Base-by-base conservation (phyloP, 139 green algal genomes). In the Tetratostichococcus sp. region DNA sequence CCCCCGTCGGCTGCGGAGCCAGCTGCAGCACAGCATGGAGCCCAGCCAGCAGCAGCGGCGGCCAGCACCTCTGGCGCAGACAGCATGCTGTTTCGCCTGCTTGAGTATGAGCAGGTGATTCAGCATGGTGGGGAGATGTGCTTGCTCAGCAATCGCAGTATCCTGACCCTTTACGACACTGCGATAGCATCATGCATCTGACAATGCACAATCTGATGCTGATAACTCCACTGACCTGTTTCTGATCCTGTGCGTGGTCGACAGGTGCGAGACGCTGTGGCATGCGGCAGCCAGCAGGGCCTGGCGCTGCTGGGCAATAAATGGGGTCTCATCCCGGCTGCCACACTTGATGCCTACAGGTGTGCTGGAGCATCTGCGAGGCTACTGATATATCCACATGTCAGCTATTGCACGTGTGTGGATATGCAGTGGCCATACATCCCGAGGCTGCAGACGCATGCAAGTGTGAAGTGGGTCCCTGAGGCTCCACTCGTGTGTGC, bases 31-130 rank as follows among this genome's bases (percentile, higher is more conserved):
- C 69, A 73, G 58, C 71, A 30, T 35, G 65, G 28, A 30, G 34
- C 58, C 14, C 23, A 25, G 19, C 19, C 14, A 5, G 50, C 17
- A n/a, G 50, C 50, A n/a, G 50, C 19, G 19, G 14, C 39, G 39
- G 39, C 8, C 39, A 14, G 39, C 39, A 14, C 8, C 39, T 22
- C 8, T 50, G 39, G 39, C 39, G 14, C 14, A 62, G 50, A 62
- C 50, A 25, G 19, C 14, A 68, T 85, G 42, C 6, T 71, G 30
- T 83, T 88, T 28, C 75, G 70, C 1, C 65, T 87, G 68, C 26
- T 32, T 0, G n/a, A 79, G 19, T 87, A 88, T 66, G 76, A 87
- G 68, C 26, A 69, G 23, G 78, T 88, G 34, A 23, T 43, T 4
- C 14, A 31, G 71, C 19, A 78, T 89, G 35, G n/a, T n/a, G n/a